Evolutionary conservation across 2,329 filamentous ascomycete species (phyloP), one percentile per base, ranked within the genome.

Genomic region (Metarhizium humberi): DNA sequence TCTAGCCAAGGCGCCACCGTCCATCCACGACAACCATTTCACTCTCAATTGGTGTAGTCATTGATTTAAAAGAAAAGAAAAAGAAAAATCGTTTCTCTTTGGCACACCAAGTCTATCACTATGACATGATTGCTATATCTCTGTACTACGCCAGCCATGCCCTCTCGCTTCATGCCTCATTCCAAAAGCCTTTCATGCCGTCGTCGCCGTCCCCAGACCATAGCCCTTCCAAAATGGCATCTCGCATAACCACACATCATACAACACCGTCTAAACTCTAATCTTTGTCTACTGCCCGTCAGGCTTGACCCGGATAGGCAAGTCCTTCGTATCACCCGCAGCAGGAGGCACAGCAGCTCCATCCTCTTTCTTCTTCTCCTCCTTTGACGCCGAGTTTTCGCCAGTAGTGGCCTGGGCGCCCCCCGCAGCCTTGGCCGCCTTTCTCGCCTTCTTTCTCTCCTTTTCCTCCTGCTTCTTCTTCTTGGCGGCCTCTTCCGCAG

Each of bases 381-480:
- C 51, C 32, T 43, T 40, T 11, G 11, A 36, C 18, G 34, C 40
- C 14, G 46, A 52, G 34, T 25, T 20, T 47, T 16, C 40, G 25
- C 30, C 25, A 25, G 50, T 20, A 30, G 57, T 53, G 8, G 58
- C 55, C 58, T 64, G 61, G 48, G 62, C 63, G 14, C 63, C 64
- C 60, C 64, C 64, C 38, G 67, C 70, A 51, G 66, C 67, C 59
- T 74, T 74, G 16, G 71, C 71, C 62, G 74, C 60, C 57, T 63
- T 63, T 54, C 56, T 63, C 18, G 60, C 59, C 57, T 60, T 73
- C 63, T 74, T 71, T 36, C 66, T 66, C 55, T 69, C 70, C 69
- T 77, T 77, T 61, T 74, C 72, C 59, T 77, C 73, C 71, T 78
- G 78, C 61, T 78, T 76, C 58, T 71, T 72, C 61, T 75, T 71